phyloP scores from a whole-genome alignment of 345 rosid genomes.

The Brassica cretica region DNA sequence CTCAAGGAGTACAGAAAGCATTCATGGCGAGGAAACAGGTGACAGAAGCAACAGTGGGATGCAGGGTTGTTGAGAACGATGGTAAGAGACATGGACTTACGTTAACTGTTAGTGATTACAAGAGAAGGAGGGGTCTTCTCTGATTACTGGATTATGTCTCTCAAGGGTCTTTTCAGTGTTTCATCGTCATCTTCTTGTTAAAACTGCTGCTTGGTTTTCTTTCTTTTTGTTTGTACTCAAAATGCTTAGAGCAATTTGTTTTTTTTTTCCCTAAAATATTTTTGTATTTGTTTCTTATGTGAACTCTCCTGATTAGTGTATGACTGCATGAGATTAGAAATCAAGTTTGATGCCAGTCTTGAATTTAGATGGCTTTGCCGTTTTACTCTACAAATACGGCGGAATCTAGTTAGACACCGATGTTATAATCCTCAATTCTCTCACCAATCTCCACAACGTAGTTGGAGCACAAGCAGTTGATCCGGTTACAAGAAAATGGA shows the following conservation, averaged over 20 bases:
- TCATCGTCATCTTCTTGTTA: neutral
- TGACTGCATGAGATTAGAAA: neutral
- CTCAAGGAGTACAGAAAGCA: slow-evolving; percentile 79
- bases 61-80: slow-evolving; percentile 76
- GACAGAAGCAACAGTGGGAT: slow-evolving; percentile 87
- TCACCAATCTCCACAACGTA: slow-evolving; percentile 53
- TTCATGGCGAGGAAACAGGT: slow-evolving; percentile 92
- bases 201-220: neutral
- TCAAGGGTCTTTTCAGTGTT: slow-evolving; percentile 2
- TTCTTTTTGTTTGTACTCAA: slow-evolving; percentile 10
- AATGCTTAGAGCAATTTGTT: slow-evolving; percentile 23
- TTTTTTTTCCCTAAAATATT: neutral
- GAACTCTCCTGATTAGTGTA: slow-evolving; percentile 19
- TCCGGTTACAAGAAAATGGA: slow-evolving; percentile 63
- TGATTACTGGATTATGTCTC: slow-evolving; percentile 38
- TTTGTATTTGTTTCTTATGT: slow-evolving; percentile 15
- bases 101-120: slow-evolving; percentile 93
- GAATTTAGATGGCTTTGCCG: neutral
- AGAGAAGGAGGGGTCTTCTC: slow-evolving; percentile 97
- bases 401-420: slow-evolving; percentile 86
- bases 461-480: slow-evolving; percentile 83
- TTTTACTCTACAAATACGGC: slow-evolving; percentile 73
- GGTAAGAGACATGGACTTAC: slow-evolving; percentile 86
- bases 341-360: neutral
- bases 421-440: slow-evolving; percentile 54